A percentile compares a stretch with the other conserved stretches of the same genome.
Conservation (phyloP, 2,329 filamentous ascomycete genomes). For the Ceratocystis huliohia region DNA sequence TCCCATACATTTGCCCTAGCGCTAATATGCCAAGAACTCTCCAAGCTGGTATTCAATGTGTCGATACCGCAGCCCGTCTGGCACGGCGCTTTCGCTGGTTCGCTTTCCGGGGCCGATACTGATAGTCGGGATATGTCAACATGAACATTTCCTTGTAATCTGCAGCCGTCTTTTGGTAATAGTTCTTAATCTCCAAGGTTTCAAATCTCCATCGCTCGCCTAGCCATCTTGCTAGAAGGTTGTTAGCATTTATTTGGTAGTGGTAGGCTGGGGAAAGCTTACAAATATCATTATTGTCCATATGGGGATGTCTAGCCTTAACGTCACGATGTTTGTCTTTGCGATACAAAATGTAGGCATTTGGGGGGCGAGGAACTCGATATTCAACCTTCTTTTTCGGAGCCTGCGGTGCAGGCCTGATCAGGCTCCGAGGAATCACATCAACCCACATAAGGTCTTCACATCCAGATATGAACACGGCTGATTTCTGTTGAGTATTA, state of each 20-base stretch:
- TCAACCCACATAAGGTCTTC: not conserved
- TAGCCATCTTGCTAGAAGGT: conserved; percentile 9
- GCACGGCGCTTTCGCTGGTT: conserved; percentile 11
- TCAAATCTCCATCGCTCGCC: conserved; percentile 12
- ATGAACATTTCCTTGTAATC: conserved; percentile 14
- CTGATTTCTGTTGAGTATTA: not conserved
- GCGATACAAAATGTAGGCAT: conserved; percentile 17
- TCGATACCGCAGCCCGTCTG: not conserved
- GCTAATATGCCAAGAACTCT: no score
- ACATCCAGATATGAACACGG: conserved; percentile 6
- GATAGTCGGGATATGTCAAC: conserved; percentile 13
- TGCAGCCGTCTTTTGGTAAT: conserved; percentile 6
- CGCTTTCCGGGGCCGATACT: conserved; percentile 11
- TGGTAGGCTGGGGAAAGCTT: not conserved
- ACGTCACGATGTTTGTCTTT: conserved; percentile 14
- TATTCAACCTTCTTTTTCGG: not conserved
- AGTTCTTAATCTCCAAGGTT: not conserved
- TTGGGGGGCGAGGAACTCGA: conserved; percentile 13
- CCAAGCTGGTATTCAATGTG: not conserved
- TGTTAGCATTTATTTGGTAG: not conserved
- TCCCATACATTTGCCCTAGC: no score
- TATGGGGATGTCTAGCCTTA: not conserved
- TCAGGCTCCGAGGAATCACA: not conserved
- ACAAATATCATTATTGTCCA: conserved; percentile 18
- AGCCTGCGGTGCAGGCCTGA: not conserved